These are phyloP conservation scores for Polysphondylium violaceum DNA, from an alignment of 78 protist species.

Conservation along the genomic window DNA sequence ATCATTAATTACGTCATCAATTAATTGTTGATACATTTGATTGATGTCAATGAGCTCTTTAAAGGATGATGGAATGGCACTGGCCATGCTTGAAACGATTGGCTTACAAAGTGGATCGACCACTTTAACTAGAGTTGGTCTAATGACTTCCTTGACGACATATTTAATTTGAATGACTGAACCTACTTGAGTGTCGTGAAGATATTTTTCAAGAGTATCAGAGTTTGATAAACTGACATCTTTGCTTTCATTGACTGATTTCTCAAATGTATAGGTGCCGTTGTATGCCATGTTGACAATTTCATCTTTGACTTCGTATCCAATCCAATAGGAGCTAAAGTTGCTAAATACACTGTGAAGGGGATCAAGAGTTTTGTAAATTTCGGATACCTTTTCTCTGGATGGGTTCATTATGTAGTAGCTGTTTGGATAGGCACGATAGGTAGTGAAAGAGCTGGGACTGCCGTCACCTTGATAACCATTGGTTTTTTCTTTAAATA, in stretches of 20 bases:
- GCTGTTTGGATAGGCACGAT: constrained; percentile 2
- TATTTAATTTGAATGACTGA: neutral
- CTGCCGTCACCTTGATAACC: constrained; percentile 26
- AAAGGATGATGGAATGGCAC: constrained; percentile 25
- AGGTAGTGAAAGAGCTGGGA: neutral
- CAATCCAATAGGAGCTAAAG: constrained; percentile 4
- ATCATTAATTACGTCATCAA: constrained; percentile 31
- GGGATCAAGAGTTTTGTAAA: neutral
- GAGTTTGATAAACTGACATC: neutral
- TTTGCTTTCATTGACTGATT: neutral
- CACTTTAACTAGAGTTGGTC: constrained; percentile 13
- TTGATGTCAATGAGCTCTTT: constrained; percentile 35
- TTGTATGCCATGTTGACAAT: neutral
- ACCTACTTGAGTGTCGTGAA: constrained; percentile 1
- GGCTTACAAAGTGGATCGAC: constrained; percentile 13
- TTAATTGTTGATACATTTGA: constrained; percentile 13
- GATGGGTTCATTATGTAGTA: constrained; percentile 25
- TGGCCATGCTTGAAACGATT: neutral
- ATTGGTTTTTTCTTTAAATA: constrained; percentile 11
- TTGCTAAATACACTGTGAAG: neutral
- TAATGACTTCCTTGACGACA: neutral
- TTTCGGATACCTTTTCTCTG: neutral
- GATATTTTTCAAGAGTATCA: neutral
- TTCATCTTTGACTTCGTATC: constrained; percentile 9
- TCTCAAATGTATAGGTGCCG: constrained; percentile 19